Conservation (phyloP, 306 rosid species). For the Sophora flavescens region DNA sequence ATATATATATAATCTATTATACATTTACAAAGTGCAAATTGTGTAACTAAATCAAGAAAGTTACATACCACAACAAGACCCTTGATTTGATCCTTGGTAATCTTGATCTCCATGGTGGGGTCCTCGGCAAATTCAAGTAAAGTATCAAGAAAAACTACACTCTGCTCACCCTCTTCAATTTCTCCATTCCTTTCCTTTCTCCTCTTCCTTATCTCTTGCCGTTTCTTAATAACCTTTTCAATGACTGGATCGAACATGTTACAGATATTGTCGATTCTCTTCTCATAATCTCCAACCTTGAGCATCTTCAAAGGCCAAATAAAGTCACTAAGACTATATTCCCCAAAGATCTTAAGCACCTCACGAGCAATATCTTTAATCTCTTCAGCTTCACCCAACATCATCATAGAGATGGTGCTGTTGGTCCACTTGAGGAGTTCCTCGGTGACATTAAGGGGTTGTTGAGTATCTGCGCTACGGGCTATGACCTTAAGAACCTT, state of each 20-base stretch:
- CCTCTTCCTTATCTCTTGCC: conserved; percentile 41
- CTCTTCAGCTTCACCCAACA: conserved; percentile 55
- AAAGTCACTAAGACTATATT: conserved; percentile 49
- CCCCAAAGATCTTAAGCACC: conserved; percentile 50
- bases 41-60: too few species aligned
- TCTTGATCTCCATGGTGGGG: conserved; percentile 51
- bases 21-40: too few species aligned
- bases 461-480: conserved; percentile 29
- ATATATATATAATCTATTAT: too few species aligned
- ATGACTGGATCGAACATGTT: conserved; percentile 49
- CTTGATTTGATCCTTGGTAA: conserved; percentile 55
- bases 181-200: conserved; percentile 41
- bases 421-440: conserved; percentile 51
- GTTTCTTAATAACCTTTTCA: conserved; percentile 54
- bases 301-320: conserved; percentile 51
- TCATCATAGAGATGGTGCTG: conserved; percentile 51
- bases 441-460: conserved; percentile 45
- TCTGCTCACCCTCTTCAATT: conserved; percentile 26
- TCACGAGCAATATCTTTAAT: conserved; percentile 48
- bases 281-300: conserved; percentile 48
- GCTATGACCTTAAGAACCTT: conserved; percentile 41
- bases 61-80: conserved; percentile 50
- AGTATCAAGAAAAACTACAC: conserved; percentile 46
- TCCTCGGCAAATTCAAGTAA: conserved; percentile 51
- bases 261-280: conserved; percentile 47